phyloP scores from a whole-genome alignment of 2,329 filamentous ascomycete genomes.

The Microsporum audouinii region DNA sequence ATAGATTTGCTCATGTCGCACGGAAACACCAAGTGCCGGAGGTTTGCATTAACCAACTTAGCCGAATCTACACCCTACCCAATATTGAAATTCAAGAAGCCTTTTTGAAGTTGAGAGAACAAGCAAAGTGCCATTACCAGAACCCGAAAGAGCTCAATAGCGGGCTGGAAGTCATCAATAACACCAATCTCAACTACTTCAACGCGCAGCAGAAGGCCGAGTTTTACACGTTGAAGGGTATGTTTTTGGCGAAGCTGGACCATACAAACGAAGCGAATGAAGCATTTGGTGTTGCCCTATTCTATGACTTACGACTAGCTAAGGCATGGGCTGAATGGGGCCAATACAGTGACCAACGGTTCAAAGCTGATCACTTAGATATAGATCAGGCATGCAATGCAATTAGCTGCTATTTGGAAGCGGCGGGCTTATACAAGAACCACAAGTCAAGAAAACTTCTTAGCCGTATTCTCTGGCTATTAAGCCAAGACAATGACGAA shows the following conservation, averaged over 20 bases:
- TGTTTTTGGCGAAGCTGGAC: conserved; percentile 92
- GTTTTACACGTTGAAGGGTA: conserved; percentile 97
- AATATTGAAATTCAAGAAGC: conserved; percentile 99
- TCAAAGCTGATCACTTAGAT: conserved; percentile 79
- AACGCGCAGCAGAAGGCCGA: conserved; percentile 92
- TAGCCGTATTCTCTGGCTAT: conserved; percentile 84
- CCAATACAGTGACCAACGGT: conserved; percentile 91
- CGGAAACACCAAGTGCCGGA: conserved; percentile 94
- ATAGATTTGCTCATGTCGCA: conserved; percentile 93
- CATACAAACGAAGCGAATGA: conserved; percentile 86
- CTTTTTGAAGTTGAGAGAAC: conserved; percentile 94
- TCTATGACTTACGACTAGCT: conserved; percentile 87
- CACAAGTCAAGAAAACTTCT: conserved; percentile 91
- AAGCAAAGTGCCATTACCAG: conserved; percentile 97
- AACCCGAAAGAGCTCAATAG: conserved; percentile 84
- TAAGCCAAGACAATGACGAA: conserved; percentile 83
- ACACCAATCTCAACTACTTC: conserved; percentile 98
- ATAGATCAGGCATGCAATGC: conserved; percentile 79
- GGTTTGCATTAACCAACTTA: conserved; percentile 93
- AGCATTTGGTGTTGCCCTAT: conserved; percentile 87
- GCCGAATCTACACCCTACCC: conserved; percentile 93
- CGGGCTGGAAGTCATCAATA: conserved; percentile 96
- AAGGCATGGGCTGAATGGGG: conserved; percentile 99
- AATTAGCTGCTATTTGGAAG: conserved; percentile 90
- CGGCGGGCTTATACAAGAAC: conserved; percentile 92